Conservation (phyloP, 148 eudicot species). For the Cornus florida region DNA sequence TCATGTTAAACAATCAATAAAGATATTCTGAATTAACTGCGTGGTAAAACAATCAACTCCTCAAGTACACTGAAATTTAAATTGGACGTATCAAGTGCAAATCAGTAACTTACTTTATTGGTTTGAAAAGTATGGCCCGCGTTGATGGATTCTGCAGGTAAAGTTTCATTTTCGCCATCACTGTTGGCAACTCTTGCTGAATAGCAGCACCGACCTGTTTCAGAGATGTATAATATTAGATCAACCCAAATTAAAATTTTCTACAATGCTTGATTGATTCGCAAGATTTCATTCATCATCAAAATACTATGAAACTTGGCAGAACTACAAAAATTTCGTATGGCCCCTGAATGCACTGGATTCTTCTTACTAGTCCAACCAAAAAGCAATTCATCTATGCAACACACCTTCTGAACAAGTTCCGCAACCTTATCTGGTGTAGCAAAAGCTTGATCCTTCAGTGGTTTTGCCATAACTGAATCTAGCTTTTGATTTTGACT, state of each 20-base stretch:
- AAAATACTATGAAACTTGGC: neutral
- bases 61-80: neutral
- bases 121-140: slow-evolving; percentile 92
- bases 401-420: slow-evolving; percentile 74
- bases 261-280: neutral
- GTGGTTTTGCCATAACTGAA: slow-evolving; percentile 64
- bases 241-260: neutral
- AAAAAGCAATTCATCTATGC: slow-evolving; percentile 1
- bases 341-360: neutral
- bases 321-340: neutral
- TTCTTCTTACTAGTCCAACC: neutral
- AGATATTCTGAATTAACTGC: no score
- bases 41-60: neutral
- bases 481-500: slow-evolving; percentile 65
- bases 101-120: slow-evolving; percentile 69
- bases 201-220: slow-evolving; percentile 70
- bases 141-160: slow-evolving; percentile 91
- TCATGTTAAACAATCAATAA: no score
- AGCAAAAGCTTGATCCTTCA: slow-evolving; percentile 97
- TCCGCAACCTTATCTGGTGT: slow-evolving; percentile 88
- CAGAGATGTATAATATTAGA: slow-evolving; percentile 7
- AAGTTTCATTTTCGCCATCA: slow-evolving; percentile 85
- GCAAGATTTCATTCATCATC: neutral
- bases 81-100: neutral
- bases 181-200: slow-evolving; percentile 75